These are phyloP conservation scores for Penicillium simplicissimum DNA, from an alignment of 495 filamentous ascomycete species.

Conservation along the genomic window DNA sequence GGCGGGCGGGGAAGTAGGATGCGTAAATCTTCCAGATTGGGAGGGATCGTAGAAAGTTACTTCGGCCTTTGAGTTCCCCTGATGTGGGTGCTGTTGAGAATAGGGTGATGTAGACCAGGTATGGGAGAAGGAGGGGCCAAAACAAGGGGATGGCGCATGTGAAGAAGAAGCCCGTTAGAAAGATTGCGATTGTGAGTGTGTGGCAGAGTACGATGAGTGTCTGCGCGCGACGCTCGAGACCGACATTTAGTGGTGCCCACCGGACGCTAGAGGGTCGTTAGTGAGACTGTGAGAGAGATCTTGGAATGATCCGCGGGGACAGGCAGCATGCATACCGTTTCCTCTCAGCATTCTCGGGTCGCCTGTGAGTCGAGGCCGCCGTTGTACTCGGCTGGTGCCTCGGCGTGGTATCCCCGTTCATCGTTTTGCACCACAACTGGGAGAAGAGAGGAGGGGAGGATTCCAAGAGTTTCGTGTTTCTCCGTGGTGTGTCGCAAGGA, in stretches of 20 bases:
- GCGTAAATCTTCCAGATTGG: slow-evolving; percentile 86
- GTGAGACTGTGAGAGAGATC: background rate
- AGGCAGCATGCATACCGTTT: slow-evolving; percentile 21
- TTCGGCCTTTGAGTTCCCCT: slow-evolving; percentile 72
- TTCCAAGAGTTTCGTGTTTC: background rate
- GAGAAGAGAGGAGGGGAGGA: background rate
- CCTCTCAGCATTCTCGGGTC: slow-evolving; percentile 7
- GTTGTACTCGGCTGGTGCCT: background rate
- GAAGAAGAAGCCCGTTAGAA: slow-evolving; percentile 83
- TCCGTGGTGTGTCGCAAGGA: background rate
- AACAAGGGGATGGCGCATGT: slow-evolving; percentile 84
- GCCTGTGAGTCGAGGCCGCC: background rate
- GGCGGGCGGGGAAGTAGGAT: slow-evolving; percentile 83
- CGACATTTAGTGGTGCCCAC: slow-evolving; percentile 87
- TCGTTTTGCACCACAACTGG: background rate
- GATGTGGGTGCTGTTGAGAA: slow-evolving; percentile 74
- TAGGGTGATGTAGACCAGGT: slow-evolving; percentile 76
- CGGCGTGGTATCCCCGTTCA: slow-evolving; percentile 19
- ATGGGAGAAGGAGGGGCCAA: slow-evolving; percentile 91
- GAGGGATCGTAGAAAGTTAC: slow-evolving; percentile 69
- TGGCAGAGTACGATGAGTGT: slow-evolving; percentile 84
- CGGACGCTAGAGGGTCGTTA: slow-evolving; percentile 54
- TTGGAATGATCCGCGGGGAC: background rate
- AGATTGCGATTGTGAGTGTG: slow-evolving; percentile 74
- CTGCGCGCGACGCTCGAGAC: slow-evolving; percentile 81